A percentile compares a stretch with the other conserved stretches of the same genome.
These are phyloP conservation scores for Filobasidium wieringae DNA, from an alignment of 768 basidiomycete genomes.

Conservation along the genomic window DNA sequence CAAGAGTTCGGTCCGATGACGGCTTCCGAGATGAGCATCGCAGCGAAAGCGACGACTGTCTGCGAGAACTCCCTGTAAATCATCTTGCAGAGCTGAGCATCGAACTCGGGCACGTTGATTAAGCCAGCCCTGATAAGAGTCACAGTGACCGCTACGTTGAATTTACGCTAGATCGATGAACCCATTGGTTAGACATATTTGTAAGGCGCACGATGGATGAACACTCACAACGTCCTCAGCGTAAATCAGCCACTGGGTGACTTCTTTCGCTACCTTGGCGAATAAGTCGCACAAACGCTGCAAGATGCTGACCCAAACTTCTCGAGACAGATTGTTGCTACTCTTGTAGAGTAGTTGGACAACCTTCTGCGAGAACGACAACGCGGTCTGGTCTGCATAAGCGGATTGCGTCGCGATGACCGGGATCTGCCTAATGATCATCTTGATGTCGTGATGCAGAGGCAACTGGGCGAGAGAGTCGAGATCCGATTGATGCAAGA, in stretches of 20 bases:
- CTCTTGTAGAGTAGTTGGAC: slow-evolving; percentile 92
- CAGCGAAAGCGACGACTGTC: slow-evolving; percentile 65
- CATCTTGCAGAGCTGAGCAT: slow-evolving; percentile 79
- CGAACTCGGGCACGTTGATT: slow-evolving; percentile 62
- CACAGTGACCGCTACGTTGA: slow-evolving; percentile 85
- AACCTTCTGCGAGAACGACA: slow-evolving; percentile 90
- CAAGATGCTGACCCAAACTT: slow-evolving; percentile 81
- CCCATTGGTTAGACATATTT: slow-evolving; percentile 40
- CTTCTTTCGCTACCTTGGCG: slow-evolving; percentile 89
- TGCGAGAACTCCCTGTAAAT: slow-evolving; percentile 66
- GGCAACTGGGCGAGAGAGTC: slow-evolving; percentile 60
- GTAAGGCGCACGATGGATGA: slow-evolving; percentile 2
- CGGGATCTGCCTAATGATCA: slow-evolving; percentile 70
- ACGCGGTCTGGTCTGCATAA: slow-evolving; percentile 72
- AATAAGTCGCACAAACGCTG: slow-evolving; percentile 80
- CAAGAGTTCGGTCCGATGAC: slow-evolving; percentile 63
- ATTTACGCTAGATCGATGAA: slow-evolving; percentile 52
- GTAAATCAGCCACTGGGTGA: slow-evolving; percentile 88
- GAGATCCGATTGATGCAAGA: slow-evolving; percentile 61
- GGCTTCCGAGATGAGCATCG: slow-evolving; percentile 74
- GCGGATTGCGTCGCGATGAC: slow-evolving; percentile 64
- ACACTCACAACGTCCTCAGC: slow-evolving; percentile 66
- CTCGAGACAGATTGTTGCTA: slow-evolving; percentile 67
- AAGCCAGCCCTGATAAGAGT: slow-evolving; percentile 75
- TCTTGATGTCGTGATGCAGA: slow-evolving; percentile 72